Conservation (phyloP, 1,284 basidiomycete species). For the Ceratorhiza oryzae-sativae region DNA sequence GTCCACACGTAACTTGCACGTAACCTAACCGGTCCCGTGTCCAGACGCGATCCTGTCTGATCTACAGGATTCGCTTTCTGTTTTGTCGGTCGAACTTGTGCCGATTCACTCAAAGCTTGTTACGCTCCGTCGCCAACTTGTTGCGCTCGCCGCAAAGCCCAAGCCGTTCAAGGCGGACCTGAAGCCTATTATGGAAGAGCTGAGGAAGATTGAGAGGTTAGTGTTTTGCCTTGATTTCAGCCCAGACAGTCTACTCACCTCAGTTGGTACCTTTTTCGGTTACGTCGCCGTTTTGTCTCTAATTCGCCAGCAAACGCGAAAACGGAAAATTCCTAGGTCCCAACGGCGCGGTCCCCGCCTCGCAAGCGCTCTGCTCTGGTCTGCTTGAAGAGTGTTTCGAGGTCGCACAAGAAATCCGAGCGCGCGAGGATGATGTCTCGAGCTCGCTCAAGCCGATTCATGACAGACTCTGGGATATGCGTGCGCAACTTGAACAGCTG, state of each 20-base stretch:
- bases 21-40: constrained; percentile 15
- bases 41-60: constrained; percentile 78
- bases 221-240: constrained; percentile 53
- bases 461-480: constrained; percentile 87
- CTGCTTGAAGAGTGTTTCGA: constrained; percentile 97
- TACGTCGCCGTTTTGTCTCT: neutral
- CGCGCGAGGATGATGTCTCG: constrained; percentile 88
- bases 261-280: neutral
- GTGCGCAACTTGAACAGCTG: constrained; percentile 85
- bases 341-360: constrained; percentile 85
- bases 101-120: constrained; percentile 92
- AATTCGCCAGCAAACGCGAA: constrained; percentile 73
- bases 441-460: constrained; percentile 92
- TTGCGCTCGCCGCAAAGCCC: constrained; percentile 85
- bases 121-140: constrained; percentile 86
- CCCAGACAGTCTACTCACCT: constrained; percentile 29
- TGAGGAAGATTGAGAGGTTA: constrained; percentile 94
- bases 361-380: constrained; percentile 88
- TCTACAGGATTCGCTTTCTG: constrained; percentile 82
- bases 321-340: constrained; percentile 97
- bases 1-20: constrained; percentile 26
- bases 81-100: constrained; percentile 85
- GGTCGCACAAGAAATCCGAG: constrained; percentile 94
- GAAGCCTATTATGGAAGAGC: constrained; percentile 89
- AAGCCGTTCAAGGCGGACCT: constrained; percentile 86